Conservation (phyloP, 371 early-diverging fungal species). For the Mortierella sp. region DNA sequence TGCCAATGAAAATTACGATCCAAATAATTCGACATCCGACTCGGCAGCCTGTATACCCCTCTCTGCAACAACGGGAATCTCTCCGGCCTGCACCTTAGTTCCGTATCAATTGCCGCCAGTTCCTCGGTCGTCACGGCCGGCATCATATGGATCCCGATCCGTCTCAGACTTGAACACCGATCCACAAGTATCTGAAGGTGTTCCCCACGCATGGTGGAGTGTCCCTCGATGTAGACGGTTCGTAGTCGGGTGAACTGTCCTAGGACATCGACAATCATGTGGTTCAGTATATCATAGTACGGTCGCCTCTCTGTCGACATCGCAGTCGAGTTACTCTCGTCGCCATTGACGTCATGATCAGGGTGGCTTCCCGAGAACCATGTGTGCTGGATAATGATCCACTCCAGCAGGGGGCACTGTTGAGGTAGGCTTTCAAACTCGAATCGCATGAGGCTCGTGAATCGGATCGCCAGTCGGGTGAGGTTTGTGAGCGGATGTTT, state of each 20-base stretch:
- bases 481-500: conserved; percentile 19
- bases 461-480: conserved; percentile 26
- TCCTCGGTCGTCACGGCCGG: background rate
- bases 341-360: background rate
- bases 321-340: background rate
- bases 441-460: background rate
- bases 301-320: too few relatives aligned
- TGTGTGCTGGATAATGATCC: conserved; percentile 19
- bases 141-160: conserved; percentile 21
- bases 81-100: background rate
- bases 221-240: conserved; percentile 33
- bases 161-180: conserved; percentile 8
- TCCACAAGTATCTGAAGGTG: conserved; percentile 13
- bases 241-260: conserved; percentile 10
- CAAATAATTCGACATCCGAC: conserved; percentile 6
- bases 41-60: background rate
- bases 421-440: conserved; percentile 12
- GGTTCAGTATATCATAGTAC: background rate
- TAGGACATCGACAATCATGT: conserved; percentile 2
- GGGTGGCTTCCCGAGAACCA: background rate
- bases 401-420: conserved; percentile 30
- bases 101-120: background rate
- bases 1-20: background rate
- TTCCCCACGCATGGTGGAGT: conserved; percentile 11
- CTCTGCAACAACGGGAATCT: background rate